phyloP scores from a whole-genome alignment of 2,329 filamentous ascomycete genomes.

The Grosmannia huntii region DNA sequence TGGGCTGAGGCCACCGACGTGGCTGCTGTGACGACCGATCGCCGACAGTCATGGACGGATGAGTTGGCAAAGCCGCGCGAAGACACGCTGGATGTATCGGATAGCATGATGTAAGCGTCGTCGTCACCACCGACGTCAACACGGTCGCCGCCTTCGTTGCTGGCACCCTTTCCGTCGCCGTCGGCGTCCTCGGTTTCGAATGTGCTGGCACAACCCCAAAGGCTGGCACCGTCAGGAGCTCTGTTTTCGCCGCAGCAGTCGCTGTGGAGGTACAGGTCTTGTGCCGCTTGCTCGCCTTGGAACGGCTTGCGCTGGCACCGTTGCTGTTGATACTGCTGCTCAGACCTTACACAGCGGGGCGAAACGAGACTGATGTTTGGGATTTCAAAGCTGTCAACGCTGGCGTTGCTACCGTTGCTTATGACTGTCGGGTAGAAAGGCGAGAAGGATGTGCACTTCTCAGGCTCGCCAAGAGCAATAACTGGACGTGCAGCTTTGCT shows the following conservation, averaged over 20 bases:
- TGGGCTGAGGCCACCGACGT: constrained; percentile 26
- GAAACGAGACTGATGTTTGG: constrained; percentile 7
- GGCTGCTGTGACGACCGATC: constrained; percentile 26
- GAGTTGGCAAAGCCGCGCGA: constrained; percentile 22
- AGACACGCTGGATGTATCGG: constrained; percentile 15
- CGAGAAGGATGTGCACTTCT: background rate
- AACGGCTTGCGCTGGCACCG: background rate
- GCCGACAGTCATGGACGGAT: constrained; percentile 20
- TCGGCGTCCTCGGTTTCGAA: background rate
- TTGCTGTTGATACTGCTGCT: background rate
- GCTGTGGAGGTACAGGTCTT: background rate
- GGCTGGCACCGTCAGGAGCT: background rate
- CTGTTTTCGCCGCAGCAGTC: background rate
- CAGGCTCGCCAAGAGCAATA: background rate
- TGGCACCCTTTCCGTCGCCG: background rate
- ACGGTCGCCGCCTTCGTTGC: constrained; percentile 10
- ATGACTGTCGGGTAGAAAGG: background rate
- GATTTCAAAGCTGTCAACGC: constrained; percentile 13
- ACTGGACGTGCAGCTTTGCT: constrained; percentile 10
- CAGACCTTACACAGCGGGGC: background rate
- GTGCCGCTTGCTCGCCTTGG: background rate
- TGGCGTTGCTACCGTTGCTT: constrained; percentile 7
- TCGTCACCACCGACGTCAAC: background rate
- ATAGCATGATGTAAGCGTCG: constrained; percentile 8
- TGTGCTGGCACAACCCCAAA: background rate